A percentile compares a stretch with the other conserved stretches of the same genome.
phyloP scores from a whole-genome alignment of 257 asterid species.

The Salvia splendens region DNA sequence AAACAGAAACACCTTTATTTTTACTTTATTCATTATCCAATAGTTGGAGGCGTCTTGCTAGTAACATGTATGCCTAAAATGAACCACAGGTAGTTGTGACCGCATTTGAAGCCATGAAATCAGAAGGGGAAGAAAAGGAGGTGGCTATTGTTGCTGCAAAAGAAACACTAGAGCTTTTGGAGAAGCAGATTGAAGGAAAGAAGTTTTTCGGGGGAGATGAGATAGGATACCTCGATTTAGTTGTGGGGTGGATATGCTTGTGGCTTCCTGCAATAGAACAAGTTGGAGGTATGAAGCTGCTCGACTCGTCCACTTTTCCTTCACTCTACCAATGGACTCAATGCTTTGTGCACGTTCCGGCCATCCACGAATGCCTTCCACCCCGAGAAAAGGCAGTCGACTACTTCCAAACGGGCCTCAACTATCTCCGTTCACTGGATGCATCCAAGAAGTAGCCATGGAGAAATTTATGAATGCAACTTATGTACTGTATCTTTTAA shows the following conservation, averaged over 20 bases:
- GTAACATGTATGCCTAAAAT: not conserved
- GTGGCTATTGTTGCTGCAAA: conserved; percentile 38
- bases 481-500: not conserved
- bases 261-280: conserved; percentile 51
- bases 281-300: conserved; percentile 45
- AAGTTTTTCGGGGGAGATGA: conserved; percentile 45
- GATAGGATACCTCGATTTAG: conserved; percentile 52
- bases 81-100: conserved; percentile 34
- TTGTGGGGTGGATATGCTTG: conserved; percentile 43
- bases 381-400: conserved; percentile 34
- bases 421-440: conserved; percentile 42
- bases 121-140: conserved; percentile 39
- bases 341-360: conserved; percentile 39
- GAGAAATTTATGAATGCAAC: not conserved
- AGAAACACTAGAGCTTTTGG: conserved; percentile 29
- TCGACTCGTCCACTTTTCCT: conserved; percentile 38
- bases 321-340: conserved; percentile 41
- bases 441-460: conserved; percentile 19
- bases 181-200: conserved; percentile 47
- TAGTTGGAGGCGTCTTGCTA: no score
- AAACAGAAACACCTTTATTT: no score
- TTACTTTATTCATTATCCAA: no score
- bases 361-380: conserved; percentile 40
- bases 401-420: conserved; percentile 42
- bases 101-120: conserved; percentile 38